Evolutionary conservation across 192 early-diverging fungal species (phyloP), one percentile per base, ranked within the genome.

Genomic region (Podila clonocystis): DNA sequence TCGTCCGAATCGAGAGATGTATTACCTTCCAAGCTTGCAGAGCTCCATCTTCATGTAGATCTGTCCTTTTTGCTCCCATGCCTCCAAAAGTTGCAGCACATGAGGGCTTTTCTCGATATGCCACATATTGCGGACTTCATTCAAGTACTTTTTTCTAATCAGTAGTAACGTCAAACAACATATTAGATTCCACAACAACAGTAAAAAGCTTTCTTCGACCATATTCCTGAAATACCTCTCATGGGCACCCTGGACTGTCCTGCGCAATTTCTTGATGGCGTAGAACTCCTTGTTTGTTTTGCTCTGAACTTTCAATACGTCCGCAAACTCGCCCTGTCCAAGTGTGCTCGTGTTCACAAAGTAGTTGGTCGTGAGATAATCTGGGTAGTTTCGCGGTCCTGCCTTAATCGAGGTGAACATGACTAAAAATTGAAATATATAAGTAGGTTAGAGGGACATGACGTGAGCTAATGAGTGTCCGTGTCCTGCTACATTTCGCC

Each of bases 61-160:
- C 72, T 91, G 89, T 3, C 96, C 97, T 33, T 85, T 84, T 82
- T 99, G 95, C 66, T 97, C 95, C 97, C 97, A 99, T 1, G 97
- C 96, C 72, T 87, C 85, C 41, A 92, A 49, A 7, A 99, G 79
- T 60, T 91, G 80, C 36, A 97, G 85, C 62, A 93, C 91, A 65
- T 94, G 84, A 2, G 83, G 85, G 65, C 78, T 72, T 9, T 70
- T 71, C 45, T 90, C 86, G 13, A 97, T 63, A 8, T 83, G 67
- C 88, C 92, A 94, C 86, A 97, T 78, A 26, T 96, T 87, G 60
- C 92, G 89, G 8, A 95, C 95, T 83, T 99, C 97, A 41, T 91
- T 87, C 63, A 99, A 70, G 33, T 92, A 90, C 33, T 73, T 72
- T 58, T 88, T 83, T 50, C 94, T 92, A 61, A 36, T 4, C 29